Conservation (phyloP, 192 early-diverging fungal species). For the Polychytrium aggregatum region DNA sequence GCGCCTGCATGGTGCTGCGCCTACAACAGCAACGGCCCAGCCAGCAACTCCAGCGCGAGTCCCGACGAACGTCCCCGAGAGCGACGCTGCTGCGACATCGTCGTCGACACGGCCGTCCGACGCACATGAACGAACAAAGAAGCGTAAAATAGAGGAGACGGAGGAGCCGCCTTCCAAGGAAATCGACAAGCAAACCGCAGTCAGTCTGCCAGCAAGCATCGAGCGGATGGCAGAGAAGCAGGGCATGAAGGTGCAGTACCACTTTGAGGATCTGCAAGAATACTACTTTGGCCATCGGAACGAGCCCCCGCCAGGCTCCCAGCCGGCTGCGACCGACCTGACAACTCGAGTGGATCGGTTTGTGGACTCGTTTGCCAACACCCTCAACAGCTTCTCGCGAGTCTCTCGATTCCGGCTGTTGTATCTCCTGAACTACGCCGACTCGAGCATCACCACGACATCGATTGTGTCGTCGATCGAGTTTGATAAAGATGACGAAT, state of each 20-base stretch:
- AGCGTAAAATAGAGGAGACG: no score
- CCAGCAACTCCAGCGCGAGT: no score
- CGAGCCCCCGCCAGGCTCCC: neutral
- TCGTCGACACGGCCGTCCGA: no score
- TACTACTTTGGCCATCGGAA: constrained; percentile 58
- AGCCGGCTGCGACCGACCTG: neutral
- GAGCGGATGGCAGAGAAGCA: constrained; percentile 6
- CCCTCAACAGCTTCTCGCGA: constrained; percentile 56
- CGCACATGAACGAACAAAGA: no score
- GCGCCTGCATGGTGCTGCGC: no score
- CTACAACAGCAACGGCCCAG: no score
- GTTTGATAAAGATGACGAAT: constrained; percentile 88
- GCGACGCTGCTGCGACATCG: no score
- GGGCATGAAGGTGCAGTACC: constrained; percentile 6
- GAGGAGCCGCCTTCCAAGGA: constrained; percentile 13
- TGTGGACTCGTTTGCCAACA: constrained; percentile 34
- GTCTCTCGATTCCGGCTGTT: constrained; percentile 61
- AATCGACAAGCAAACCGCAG: constrained; percentile 1
- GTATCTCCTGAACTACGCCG: constrained; percentile 70
- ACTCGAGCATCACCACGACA: constrained; percentile 41
- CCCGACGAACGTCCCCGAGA: no score
- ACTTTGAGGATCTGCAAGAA: constrained; percentile 60
- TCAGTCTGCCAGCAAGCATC: constrained; percentile 5
- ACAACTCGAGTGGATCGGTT: neutral
- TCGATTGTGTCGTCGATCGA: constrained; percentile 89